These are phyloP conservation scores for Populus alba DNA, from an alignment of 345 rosid species.

Conservation along the genomic window DNA sequence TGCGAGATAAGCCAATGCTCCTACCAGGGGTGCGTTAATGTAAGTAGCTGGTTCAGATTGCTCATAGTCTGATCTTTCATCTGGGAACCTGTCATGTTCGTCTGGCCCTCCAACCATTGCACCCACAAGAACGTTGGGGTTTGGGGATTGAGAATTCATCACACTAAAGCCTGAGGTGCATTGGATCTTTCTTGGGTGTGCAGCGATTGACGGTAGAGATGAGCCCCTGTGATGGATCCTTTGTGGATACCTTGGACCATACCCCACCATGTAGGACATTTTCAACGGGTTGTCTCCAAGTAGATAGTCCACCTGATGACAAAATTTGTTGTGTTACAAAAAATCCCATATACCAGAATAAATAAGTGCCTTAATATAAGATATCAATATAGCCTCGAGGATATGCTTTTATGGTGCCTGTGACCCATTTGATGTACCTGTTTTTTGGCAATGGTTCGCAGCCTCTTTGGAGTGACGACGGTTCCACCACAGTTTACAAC, in stretches of 20 bases:
- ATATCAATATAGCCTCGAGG: neutral
- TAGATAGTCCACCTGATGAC: slow-evolving; percentile 24
- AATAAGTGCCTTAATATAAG: neutral
- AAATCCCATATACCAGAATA: neutral
- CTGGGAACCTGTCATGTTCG: slow-evolving; percentile 24
- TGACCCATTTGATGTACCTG: slow-evolving; percentile 20
- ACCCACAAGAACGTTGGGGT: slow-evolving; percentile 28
- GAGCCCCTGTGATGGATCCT: slow-evolving; percentile 33
- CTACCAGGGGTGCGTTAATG: slow-evolving; percentile 27
- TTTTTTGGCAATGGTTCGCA: slow-evolving; percentile 49
- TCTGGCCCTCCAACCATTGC: slow-evolving; percentile 32
- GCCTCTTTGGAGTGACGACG: slow-evolving; percentile 39
- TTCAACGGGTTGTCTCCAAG: slow-evolving; percentile 31
- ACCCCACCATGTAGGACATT: slow-evolving; percentile 34
- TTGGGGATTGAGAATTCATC: slow-evolving; percentile 22
- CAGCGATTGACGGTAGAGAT: slow-evolving; percentile 22
- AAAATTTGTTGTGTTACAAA: neutral
- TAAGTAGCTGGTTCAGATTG: slow-evolving; percentile 32
- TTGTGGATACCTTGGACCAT: slow-evolving; percentile 24
- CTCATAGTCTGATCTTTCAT: slow-evolving; percentile 28
- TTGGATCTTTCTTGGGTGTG: slow-evolving; percentile 24
- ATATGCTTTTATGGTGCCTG: neutral
- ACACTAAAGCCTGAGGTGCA: slow-evolving; percentile 21
- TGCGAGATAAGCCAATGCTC: slow-evolving; percentile 41
- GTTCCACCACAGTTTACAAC: slow-evolving; percentile 53